Evolutionary conservation across 352 stramenopile species (phyloP).

Genomic region (Phytophthora pluvialis): DNA sequence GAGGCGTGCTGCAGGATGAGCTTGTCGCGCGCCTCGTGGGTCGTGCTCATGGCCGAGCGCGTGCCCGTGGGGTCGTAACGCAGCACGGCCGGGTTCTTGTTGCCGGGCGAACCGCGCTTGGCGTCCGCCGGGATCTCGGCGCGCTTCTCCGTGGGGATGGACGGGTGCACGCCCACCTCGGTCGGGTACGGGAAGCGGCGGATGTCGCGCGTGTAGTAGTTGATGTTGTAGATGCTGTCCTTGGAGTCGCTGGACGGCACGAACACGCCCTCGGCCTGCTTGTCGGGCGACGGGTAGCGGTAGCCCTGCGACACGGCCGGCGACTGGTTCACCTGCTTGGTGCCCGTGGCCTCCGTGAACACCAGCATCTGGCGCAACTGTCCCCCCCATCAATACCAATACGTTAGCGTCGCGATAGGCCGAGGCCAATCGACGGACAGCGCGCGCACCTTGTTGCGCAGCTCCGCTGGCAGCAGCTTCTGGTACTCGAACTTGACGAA

Average conservation of each 20-base stretch:
- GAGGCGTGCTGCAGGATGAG: slow-evolving; percentile 71
- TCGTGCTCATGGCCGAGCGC: slow-evolving; percentile 87
- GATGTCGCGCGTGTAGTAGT: slow-evolving; percentile 92
- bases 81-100: slow-evolving; percentile 90
- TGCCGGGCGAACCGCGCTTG: slow-evolving; percentile 76
- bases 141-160: slow-evolving; percentile 60
- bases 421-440: neutral
- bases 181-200: slow-evolving; percentile 69
- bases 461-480: slow-evolving; percentile 66
- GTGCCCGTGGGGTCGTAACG: slow-evolving; percentile 86
- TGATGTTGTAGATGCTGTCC: slow-evolving; percentile 85
- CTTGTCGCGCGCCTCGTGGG: slow-evolving; percentile 75
- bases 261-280: slow-evolving; percentile 66
- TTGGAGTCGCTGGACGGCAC: slow-evolving; percentile 78
- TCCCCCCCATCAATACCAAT: neutral
- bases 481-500: slow-evolving; percentile 87
- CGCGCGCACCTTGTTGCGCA: slow-evolving; percentile 67
- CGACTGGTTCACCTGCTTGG: slow-evolving; percentile 76
- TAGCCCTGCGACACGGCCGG: slow-evolving; percentile 67
- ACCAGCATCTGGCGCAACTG: slow-evolving; percentile 84
- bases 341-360: slow-evolving; percentile 81
- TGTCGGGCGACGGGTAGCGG: slow-evolving; percentile 81
- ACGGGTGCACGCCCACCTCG: slow-evolving; percentile 79
- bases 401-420: neutral
- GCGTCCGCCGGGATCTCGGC: slow-evolving; percentile 70